Percentiles rank a stretch among this genome's conserved stretches.
Evolutionary conservation across 352 stramenopile genomes (phyloP).

Genomic region (Phytophthora vignae): DNA sequence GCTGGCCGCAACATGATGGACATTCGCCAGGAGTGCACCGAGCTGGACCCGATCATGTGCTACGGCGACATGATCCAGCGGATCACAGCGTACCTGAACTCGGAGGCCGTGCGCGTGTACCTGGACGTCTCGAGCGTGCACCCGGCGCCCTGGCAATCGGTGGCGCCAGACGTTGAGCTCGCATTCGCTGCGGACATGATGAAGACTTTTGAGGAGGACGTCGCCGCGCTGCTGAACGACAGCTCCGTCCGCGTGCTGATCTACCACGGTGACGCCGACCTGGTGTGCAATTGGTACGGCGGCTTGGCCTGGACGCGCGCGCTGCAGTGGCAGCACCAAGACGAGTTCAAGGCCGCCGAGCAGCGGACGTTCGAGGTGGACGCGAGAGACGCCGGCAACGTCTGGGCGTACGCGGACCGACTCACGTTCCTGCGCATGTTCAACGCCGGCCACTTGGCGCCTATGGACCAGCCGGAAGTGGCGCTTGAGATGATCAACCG

Average conservation of each 20-base stretch:
- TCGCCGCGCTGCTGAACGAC: conserved; percentile 86
- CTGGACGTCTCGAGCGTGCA: conserved; percentile 36
- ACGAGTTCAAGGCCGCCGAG: conserved; percentile 75
- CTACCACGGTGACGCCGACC: conserved; percentile 97
- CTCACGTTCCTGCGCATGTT: conserved; percentile 64
- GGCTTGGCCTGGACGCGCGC: conserved; percentile 93
- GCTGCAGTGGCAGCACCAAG: conserved; percentile 91
- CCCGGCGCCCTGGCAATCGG: conserved; percentile 65
- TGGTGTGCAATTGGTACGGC: conserved; percentile 97
- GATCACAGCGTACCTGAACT: conserved; percentile 67
- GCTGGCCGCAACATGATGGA: conserved; percentile 63
- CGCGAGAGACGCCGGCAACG: conserved; percentile 12
- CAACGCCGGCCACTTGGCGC: conserved; percentile 63
- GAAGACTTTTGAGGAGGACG: conserved; percentile 88
- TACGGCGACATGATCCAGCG: conserved; percentile 38
- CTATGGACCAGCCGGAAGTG: conserved; percentile 54
- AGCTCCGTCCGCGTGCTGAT: conserved; percentile 85
- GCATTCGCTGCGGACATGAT: conserved; percentile 86
- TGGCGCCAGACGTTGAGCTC: conserved; percentile 19
- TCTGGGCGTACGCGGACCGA: conserved; percentile 23
- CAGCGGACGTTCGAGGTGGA: conserved; percentile 30
- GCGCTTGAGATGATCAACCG: conserved; percentile 63
- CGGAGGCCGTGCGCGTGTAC: conserved; percentile 38
- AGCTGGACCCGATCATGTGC: conserved; percentile 40
- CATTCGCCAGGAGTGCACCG: conserved; percentile 47